Evolutionary conservation across 1,139 yeast genomes (phyloP).

Genomic region (Kurtzmaniella quercitrusa): DNA sequence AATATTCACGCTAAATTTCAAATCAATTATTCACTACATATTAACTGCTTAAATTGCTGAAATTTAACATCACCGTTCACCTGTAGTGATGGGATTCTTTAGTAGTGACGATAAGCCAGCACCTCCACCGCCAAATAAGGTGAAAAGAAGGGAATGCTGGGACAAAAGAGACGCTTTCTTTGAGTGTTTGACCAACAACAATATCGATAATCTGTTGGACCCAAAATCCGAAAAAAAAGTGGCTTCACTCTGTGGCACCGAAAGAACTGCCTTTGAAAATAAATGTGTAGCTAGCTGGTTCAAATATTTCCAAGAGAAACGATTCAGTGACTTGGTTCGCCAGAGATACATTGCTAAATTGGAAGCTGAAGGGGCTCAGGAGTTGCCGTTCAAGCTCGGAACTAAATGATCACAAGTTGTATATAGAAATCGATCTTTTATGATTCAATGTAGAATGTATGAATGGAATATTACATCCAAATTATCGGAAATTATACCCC

Average conservation of each 20-base stretch:
- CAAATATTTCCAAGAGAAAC: conserved; percentile 45
- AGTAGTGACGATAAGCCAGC: conserved; percentile 22
- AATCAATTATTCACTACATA: too few species aligned
- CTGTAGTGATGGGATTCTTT: conserved; percentile 32
- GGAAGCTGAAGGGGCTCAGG: conserved; percentile 47
- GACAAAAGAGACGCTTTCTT: conserved; percentile 41
- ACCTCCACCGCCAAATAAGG: conserved; percentile 35
- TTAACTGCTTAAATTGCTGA: too few species aligned
- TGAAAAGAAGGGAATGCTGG: conserved; percentile 41
- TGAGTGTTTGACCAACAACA: conserved; percentile 33
- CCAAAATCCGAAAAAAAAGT: conserved; percentile 32
- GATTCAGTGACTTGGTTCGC: conserved; percentile 40
- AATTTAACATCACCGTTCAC: neutral
- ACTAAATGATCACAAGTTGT: neutral
- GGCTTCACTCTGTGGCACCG: conserved; percentile 30
- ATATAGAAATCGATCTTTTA: conserved; percentile 1
- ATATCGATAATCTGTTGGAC: conserved; percentile 44
- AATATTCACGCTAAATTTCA: too few species aligned
- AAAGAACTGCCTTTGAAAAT: conserved; percentile 31
- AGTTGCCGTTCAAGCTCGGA: conserved; percentile 38
- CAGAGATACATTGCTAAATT: conserved; percentile 39
- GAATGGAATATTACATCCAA: too few species aligned
- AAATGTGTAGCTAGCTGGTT: conserved; percentile 46
- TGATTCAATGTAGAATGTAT: too few species aligned
- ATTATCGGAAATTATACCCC: too few species aligned